Percentiles rank a stretch among this genome's conserved stretches.
These are phyloP conservation scores for Aspergillus wentii DNA, from an alignment of 495 filamentous ascomycete species.

Conservation along the genomic window DNA sequence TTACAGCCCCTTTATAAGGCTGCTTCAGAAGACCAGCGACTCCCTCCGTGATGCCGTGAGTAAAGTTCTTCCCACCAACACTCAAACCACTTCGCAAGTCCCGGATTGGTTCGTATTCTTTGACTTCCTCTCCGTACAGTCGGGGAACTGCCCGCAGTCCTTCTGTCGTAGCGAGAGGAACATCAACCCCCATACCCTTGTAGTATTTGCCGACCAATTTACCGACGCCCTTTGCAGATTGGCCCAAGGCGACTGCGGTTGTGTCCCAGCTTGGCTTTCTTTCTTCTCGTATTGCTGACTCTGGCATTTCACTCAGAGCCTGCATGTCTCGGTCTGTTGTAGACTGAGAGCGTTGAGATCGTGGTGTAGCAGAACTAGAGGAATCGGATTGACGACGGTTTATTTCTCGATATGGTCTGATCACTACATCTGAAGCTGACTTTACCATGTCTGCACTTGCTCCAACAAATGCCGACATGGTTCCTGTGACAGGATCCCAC, in stretches of 20 bases:
- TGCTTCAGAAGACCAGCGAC: constrained; percentile 64
- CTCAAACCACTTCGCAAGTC: constrained; percentile 33
- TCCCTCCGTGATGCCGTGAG: constrained; percentile 68
- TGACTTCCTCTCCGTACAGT: constrained; percentile 61
- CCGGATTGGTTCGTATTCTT: constrained; percentile 22
- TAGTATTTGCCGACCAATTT: constrained; percentile 24
- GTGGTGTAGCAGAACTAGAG: neutral
- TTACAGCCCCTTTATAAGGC: constrained; percentile 57
- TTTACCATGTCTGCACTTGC: constrained; percentile 24
- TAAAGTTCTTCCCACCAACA: constrained; percentile 51
- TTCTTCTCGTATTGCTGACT: neutral
- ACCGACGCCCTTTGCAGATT: constrained; percentile 29
- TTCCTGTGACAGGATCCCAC: constrained; percentile 40
- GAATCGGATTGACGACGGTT: constrained; percentile 10
- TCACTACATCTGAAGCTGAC: constrained; percentile 24
- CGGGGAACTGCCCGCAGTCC: constrained; percentile 82
- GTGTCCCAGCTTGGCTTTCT: constrained; percentile 4
- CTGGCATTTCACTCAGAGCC: neutral
- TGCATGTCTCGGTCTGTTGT: neutral
- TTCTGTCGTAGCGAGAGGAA: constrained; percentile 68
- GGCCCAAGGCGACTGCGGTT: constrained; percentile 18
- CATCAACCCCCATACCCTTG: constrained; percentile 51
- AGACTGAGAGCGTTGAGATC: neutral
- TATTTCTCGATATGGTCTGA: constrained; percentile 26
- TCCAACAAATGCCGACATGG: constrained; percentile 31